These are phyloP conservation scores for Aspergillus clavatus DNA, from an alignment of 2,329 filamentous ascomycete genomes.

Conservation along the genomic window DNA sequence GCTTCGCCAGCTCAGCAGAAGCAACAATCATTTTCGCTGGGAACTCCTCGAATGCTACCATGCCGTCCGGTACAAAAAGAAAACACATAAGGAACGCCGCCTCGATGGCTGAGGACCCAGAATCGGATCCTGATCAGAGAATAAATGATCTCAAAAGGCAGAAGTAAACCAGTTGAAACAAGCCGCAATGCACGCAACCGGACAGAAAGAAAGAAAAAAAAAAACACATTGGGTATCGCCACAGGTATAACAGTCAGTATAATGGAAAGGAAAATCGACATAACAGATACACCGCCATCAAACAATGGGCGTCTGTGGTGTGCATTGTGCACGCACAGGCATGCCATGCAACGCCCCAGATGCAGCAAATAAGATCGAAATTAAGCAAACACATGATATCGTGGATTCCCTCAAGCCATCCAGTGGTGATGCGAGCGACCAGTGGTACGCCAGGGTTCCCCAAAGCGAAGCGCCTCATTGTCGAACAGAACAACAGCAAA, in stretches of 20 bases:
- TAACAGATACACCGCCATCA: slow-evolving; percentile 7
- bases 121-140: slow-evolving; percentile 6
- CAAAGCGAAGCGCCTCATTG: slow-evolving; percentile 4
- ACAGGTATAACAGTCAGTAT: slow-evolving; percentile 13
- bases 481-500: slow-evolving; percentile 8
- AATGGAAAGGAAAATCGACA: slow-evolving; percentile 12
- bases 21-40: slow-evolving; percentile 15
- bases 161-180: slow-evolving; percentile 6
- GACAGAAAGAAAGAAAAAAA: slow-evolving; percentile 7
- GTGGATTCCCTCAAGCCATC: slow-evolving; percentile 10
- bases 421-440: slow-evolving; percentile 9
- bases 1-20: slow-evolving; percentile 15
- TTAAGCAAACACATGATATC: slow-evolving; percentile 6
- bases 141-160: slow-evolving; percentile 7
- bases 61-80: slow-evolving; percentile 12
- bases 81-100: slow-evolving; percentile 7
- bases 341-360: slow-evolving; percentile 5
- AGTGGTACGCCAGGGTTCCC: slow-evolving; percentile 9
- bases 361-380: slow-evolving; percentile 6
- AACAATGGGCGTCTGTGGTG: slow-evolving; percentile 4
- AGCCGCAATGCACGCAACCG: slow-evolving; percentile 13
- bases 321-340: slow-evolving; percentile 6
- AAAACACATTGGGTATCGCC: slow-evolving; percentile 24
- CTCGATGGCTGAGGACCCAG: background rate
- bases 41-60: slow-evolving; percentile 21